Evolutionary conservation across 805 yeast genomes (phyloP), one percentile per base, ranked within the genome.

Genomic region (Schwanniomyces yamadae): DNA sequence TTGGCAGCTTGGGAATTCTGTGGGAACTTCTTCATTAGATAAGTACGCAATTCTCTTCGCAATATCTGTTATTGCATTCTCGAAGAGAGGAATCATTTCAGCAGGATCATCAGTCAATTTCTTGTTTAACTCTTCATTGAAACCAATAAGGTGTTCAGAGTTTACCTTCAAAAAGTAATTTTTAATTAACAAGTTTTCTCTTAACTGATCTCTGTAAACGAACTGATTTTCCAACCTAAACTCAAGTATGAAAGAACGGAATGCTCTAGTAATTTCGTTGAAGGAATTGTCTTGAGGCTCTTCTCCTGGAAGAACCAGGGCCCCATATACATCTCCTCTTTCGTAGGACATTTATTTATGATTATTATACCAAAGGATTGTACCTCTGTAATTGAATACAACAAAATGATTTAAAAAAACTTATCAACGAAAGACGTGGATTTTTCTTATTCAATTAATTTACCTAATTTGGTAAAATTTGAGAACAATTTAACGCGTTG

Each of bases 241-340:
- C 57, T 89, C 95, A 36, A 88, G 67, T 26, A 93, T 75, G 60
- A 93, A 93, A 48, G 78, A 72, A 46, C 82, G 79, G 69, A 91
- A 90, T 3, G 89, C 84, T 47, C 79, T 80, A 51, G 80, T 75
- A 50, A 84, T 73, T 59, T 83, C 93, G 36, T 81, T 78, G 57
- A 73, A 74, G 34, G 82, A 72, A 45, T 74, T 81, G 43, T 80
- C 84, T 14, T 74, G 73, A 1, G 79, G 70, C 15, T 82, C 78
- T 45, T 84, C 90, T 12, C 93, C 91, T n/a, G 93, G 91, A 37
- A 88, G 74, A 24, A 88, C 96, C 14, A 83, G 82, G 4, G 97
- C 90, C 31, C 82, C 71, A 53, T 74, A 84, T 3, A 76, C 69
- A 37, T 80, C 90, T 12, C 85, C 77, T 67, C 84, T 73, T 59